Percentiles rank a stretch among this genome's conserved stretches.
phyloP scores from a whole-genome alignment of 768 basidiomycete species.

The Candolleomyces efflorescens region DNA sequence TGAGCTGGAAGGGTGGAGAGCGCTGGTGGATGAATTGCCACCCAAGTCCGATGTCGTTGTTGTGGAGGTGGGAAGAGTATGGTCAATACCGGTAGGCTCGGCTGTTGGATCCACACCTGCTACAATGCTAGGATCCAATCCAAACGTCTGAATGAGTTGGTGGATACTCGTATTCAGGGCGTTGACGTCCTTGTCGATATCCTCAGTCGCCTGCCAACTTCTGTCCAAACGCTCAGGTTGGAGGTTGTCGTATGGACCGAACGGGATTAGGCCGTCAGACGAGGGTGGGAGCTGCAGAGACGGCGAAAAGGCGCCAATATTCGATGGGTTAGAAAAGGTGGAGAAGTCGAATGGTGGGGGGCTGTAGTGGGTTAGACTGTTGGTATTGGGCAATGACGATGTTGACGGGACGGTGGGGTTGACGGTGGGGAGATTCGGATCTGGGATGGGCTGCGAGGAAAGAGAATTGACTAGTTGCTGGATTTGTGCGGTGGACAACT shows the following conservation, averaged over 20 bases:
- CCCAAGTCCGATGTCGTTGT: too few species aligned
- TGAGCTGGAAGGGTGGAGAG: background rate
- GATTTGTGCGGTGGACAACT: constrained; percentile 52
- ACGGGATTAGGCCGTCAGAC: constrained; percentile 26
- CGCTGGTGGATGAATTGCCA: background rate
- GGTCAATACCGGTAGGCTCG: background rate
- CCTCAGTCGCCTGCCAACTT: constrained; percentile 54
- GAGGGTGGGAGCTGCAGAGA: constrained; percentile 11
- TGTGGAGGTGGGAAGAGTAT: background rate
- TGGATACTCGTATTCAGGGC: constrained; percentile 65
- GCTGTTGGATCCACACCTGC: constrained; percentile 6
- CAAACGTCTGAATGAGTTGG: constrained; percentile 66
- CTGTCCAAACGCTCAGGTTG: constrained; percentile 34
- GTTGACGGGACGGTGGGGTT: constrained; percentile 13
- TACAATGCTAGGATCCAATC: constrained; percentile 48
- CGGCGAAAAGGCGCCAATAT: constrained; percentile 1
- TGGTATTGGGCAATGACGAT: constrained; percentile 12
- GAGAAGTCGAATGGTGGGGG: constrained; percentile 32
- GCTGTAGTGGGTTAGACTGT: constrained; percentile 30
- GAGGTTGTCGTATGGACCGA: constrained; percentile 19
- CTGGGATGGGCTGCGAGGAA: constrained; percentile 26
- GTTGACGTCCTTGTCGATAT: constrained; percentile 72
- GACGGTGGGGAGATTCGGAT: constrained; percentile 20
- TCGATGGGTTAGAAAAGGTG: constrained; percentile 12
- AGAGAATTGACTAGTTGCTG: constrained; percentile 53